Percentiles rank a stretch among this genome's conserved stretches.
phyloP scores from a whole-genome alignment of 192 early-diverging fungal species.

The Geosiphon pyriformis region DNA sequence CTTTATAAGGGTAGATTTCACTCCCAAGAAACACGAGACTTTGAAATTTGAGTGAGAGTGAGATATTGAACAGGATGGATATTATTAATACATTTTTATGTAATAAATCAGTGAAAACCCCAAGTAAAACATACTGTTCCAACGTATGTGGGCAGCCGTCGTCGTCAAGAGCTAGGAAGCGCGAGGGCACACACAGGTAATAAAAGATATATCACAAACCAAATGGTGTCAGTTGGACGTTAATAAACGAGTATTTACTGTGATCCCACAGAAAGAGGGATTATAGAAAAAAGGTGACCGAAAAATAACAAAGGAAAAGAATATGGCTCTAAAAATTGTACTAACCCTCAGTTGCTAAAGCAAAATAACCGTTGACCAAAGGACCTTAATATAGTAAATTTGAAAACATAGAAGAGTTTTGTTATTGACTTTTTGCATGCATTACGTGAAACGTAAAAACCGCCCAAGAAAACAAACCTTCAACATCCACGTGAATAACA shows the following conservation, averaged over 20 bases:
- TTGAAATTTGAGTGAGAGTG: neutral
- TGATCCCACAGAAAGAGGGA: too few relatives aligned
- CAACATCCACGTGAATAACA: constrained; percentile 45
- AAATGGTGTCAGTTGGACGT: too few relatives aligned
- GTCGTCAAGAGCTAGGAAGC: constrained; percentile 45
- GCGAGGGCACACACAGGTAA: neutral
- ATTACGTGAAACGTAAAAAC: neutral
- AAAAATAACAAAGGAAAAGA: neutral
- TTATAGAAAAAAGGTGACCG: too few relatives aligned
- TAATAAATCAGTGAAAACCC: neutral
- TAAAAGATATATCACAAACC: neutral
- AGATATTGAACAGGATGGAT: constrained; percentile 1
- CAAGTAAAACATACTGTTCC: constrained; percentile 44
- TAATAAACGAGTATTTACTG: too few relatives aligned
- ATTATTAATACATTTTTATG: neutral
- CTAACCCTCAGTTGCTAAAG: constrained; percentile 53
- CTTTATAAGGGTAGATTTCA: constrained; percentile 54
- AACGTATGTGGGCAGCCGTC: constrained; percentile 56
- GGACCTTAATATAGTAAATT: constrained; percentile 35
- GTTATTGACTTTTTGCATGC: neutral
- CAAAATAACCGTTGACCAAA: constrained; percentile 52
- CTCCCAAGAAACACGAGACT: constrained; percentile 59
- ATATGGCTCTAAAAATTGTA: neutral
- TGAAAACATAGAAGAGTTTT: neutral
- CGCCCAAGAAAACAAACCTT: constrained; percentile 44